Base-by-base conservation (phyloP, 352 stramenopile genomes). In the Pythium phragmiticola region DNA sequence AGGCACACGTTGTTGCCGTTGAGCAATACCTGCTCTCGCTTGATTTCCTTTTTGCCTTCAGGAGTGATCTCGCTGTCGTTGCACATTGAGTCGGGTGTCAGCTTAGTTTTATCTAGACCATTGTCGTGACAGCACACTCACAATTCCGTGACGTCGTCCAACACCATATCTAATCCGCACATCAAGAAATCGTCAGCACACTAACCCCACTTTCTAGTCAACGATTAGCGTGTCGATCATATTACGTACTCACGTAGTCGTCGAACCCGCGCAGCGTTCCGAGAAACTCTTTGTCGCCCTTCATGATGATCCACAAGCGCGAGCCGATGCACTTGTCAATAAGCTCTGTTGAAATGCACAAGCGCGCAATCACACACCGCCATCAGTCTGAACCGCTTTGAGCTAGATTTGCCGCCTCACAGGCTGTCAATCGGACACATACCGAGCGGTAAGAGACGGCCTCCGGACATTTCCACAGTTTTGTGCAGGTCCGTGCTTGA, bases 321-420 rank as follows among this genome's bases (percentile, higher is more conserved):
- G 94, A 98, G 51, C 97, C 98, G 65, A 99, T 99, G 75, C 97
- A 99, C 74, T 99, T 99, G 82, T 99, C 98, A 64, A 99, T 99
- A 33, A 99, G 80, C 82, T 99, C 98, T 96, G 58, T 30, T 26
- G 47, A 36, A 28, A 30, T 5, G n/a, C 36, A 49, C 12, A 23
- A n/a, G 28, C 13, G 34, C 26, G 11, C 16, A 39, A 11, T 28
- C 9, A 23, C 19, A 56, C 14, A 16, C 19, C 39, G 19, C 5
- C 16, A n/a, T 46, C 13, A 9, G 17, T 14, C 7, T 46, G 5
- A 46, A 46, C 39, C 17, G 5, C 8, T n/a, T 19, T 19, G 17
- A 7, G 7, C 17, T 46, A 7, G 2, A 46, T 46, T 21, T n/a
- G 26, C 17, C 14, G 8, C 39, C 14, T 46, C 5, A 48, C 7